Evolutionary conservation across 805 yeast species (phyloP).

Genomic region (Alloascoidea africana): DNA sequence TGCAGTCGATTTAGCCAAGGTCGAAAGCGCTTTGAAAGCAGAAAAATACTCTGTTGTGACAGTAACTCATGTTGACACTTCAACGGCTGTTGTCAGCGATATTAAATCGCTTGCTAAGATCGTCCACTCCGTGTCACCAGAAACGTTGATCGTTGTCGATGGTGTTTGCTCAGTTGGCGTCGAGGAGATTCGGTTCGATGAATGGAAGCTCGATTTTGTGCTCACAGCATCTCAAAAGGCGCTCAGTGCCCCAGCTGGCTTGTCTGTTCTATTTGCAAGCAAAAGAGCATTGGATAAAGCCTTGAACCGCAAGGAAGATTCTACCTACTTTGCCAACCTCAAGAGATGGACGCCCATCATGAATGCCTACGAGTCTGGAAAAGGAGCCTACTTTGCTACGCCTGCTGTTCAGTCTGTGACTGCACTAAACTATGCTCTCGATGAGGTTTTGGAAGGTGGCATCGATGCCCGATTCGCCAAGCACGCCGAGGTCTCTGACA

Average conservation of each 20-base stretch:
- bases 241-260: conserved; percentile 87
- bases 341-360: conserved; percentile 81
- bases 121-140: conserved; percentile 57
- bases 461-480: conserved; percentile 35
- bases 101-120: conserved; percentile 44
- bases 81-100: conserved; percentile 81
- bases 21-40: conserved; percentile 41
- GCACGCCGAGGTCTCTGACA: conserved; percentile 46
- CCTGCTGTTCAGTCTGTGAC: conserved; percentile 85
- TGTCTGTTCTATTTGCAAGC: conserved; percentile 63
- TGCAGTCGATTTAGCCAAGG: conserved; percentile 36
- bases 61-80: conserved; percentile 91
- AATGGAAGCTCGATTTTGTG: conserved; percentile 81
- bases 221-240: conserved; percentile 94
- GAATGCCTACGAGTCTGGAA: conserved; percentile 71
- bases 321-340: conserved; percentile 52
- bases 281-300: conserved; percentile 59
- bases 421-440: conserved; percentile 64
- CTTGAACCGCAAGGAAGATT: conserved; percentile 25
- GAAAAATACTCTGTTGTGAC: conserved; percentile 51
- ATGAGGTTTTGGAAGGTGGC: conserved; percentile 42
- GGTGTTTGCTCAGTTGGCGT: conserved; percentile 93
- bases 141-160: conserved; percentile 74
- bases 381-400: conserved; percentile 83
- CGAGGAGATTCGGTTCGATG: conserved; percentile 71